Evolutionary conservation across 306 rosid species (phyloP).

Genomic region (Gastrolobium villosum): DNA sequence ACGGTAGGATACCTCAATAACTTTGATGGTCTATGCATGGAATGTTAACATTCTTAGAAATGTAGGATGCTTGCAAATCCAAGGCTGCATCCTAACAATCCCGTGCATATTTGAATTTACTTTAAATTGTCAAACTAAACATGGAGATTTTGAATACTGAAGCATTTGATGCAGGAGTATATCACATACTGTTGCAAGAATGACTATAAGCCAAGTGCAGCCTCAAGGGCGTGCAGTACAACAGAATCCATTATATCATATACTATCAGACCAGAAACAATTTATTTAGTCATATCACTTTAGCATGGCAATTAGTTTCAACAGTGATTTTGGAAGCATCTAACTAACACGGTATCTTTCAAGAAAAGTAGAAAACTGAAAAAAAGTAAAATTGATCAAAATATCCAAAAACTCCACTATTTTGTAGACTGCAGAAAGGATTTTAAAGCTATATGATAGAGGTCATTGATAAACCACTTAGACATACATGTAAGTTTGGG

Average conservation of each 20-base stretch:
- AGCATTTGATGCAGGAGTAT: conserved; percentile 13
- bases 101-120: not conserved
- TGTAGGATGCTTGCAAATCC: conserved; percentile 18
- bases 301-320: conserved; percentile 4
- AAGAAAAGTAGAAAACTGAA: conserved; percentile 15
- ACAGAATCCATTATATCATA: not conserved
- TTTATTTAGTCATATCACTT: conserved; percentile 4
- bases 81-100: not conserved
- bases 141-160: conserved; percentile 12
- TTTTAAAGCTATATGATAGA: conserved; percentile 17
- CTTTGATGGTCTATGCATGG: conserved; percentile 12
- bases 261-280: not conserved
- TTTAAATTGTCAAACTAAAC: conserved; percentile 22
- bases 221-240: conserved; percentile 6
- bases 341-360: not conserved
- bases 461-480: conserved; percentile 7
- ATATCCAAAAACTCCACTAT: conserved; percentile 21
- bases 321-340: conserved; percentile 28
- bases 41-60: conserved; percentile 31
- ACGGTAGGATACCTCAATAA: conserved; percentile 33
- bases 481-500: not conserved
- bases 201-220: conserved; percentile 12
- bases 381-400: not conserved
- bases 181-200: conserved; percentile 24
- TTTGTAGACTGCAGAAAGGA: conserved; percentile 10